A percentile compares a stretch with the other conserved stretches of the same genome.
Conservation (phyloP, 306 rosid species). For the Sechiopsis laciniata region DNA sequence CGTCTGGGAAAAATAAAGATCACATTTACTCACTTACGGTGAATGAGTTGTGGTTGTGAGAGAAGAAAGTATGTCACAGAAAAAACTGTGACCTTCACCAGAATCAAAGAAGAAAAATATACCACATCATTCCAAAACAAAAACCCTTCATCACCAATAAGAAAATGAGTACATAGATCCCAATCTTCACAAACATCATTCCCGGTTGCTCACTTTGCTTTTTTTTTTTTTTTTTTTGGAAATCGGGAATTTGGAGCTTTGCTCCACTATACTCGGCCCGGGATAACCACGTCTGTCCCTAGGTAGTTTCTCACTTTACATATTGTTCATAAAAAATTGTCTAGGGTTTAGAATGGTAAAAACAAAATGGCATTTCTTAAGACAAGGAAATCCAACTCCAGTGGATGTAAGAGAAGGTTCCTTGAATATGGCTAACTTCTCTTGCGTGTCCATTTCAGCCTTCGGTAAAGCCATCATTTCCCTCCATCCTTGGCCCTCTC, state of each 20-base stretch:
- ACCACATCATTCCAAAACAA: conserved; percentile 2
- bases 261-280: too few species aligned
- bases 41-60: background rate
- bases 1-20: background rate
- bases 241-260: too few species aligned
- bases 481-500: background rate
- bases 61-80: background rate
- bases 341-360: too few species aligned
- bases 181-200: too few species aligned
- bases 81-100: background rate
- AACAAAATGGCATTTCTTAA: background rate
- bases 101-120: background rate
- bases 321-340: too few species aligned
- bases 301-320: too few species aligned
- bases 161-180: too few species aligned
- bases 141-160: too few species aligned
- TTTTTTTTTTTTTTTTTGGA: too few species aligned
- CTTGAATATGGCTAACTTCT: background rate
- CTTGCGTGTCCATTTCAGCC: too few species aligned
- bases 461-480: background rate
- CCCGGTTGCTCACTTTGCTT: too few species aligned
- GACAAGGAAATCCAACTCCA: background rate
- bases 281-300: too few species aligned
- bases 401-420: background rate
- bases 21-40: background rate